phyloP scores from a whole-genome alignment of 805 yeast genomes.

The Yarrowia sp. region DNA sequence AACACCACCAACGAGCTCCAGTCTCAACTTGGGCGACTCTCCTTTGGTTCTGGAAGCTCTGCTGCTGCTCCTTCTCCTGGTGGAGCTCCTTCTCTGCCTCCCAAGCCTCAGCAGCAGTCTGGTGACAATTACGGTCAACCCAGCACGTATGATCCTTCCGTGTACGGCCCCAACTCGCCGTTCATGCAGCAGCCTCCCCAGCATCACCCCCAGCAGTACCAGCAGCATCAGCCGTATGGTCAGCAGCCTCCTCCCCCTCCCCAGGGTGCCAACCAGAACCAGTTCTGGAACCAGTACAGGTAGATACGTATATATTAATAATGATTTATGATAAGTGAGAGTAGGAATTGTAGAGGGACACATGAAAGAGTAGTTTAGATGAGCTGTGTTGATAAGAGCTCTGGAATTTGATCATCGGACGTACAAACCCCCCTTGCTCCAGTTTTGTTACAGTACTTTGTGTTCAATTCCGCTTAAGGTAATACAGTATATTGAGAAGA shows the following conservation, averaged over 20 bases:
- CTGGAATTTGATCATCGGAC: too few relatives aligned
- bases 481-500: too few relatives aligned
- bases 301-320: not conserved
- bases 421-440: too few relatives aligned
- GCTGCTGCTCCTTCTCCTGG: not conserved
- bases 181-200: constrained; percentile 19
- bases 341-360: too few relatives aligned
- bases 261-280: constrained; percentile 1
- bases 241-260: constrained; percentile 19
- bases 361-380: too few relatives aligned
- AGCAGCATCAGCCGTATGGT: constrained; percentile 1
- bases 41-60: not conserved
- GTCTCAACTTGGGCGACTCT: constrained; percentile 49
- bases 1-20: constrained; percentile 28
- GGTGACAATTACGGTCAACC: constrained; percentile 15
- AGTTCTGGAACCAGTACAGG: constrained; percentile 36
- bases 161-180: constrained; percentile 34
- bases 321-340: too few relatives aligned
- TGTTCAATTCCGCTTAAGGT: too few relatives aligned
- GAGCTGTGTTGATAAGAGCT: too few relatives aligned
- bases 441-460: too few relatives aligned
- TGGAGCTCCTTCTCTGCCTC: constrained; percentile 20
- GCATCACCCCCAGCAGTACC: not conserved
- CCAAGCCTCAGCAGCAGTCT: constrained; percentile 4
- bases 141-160: constrained; percentile 18